Conservation (phyloP, 2,329 filamentous ascomycete species). For the Elsinoe ampelina region DNA sequence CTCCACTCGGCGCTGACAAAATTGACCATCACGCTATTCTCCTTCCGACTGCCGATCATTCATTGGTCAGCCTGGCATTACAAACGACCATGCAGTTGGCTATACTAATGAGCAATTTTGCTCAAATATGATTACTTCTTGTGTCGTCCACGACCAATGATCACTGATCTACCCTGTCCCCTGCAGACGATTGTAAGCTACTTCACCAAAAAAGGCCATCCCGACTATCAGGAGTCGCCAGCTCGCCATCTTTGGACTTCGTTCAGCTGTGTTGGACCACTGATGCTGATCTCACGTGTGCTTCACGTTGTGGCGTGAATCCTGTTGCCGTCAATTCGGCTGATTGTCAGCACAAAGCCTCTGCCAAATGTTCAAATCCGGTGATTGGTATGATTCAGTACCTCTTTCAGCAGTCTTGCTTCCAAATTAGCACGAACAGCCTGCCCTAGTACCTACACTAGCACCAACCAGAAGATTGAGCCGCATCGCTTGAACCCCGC, state of each 20-base stretch:
- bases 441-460: neutral
- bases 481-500: neutral
- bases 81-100: neutral
- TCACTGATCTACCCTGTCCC: neutral
- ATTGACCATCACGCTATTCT: neutral
- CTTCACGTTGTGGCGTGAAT: neutral
- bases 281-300: neutral
- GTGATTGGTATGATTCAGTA: neutral
- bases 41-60: neutral
- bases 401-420: neutral
- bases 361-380: neutral
- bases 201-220: neutral
- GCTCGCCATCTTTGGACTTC: neutral
- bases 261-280: too few relatives aligned
- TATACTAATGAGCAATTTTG: neutral
- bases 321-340: neutral
- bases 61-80: neutral
- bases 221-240: neutral
- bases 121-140: neutral
- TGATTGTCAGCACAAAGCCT: neutral
- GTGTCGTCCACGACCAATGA: neutral
- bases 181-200: neutral
- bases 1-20: neutral
- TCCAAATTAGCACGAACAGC: neutral
- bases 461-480: neutral